Evolutionary conservation across 2,329 filamentous ascomycete species (phyloP).

Genomic region (Clonostachys chloroleuca): DNA sequence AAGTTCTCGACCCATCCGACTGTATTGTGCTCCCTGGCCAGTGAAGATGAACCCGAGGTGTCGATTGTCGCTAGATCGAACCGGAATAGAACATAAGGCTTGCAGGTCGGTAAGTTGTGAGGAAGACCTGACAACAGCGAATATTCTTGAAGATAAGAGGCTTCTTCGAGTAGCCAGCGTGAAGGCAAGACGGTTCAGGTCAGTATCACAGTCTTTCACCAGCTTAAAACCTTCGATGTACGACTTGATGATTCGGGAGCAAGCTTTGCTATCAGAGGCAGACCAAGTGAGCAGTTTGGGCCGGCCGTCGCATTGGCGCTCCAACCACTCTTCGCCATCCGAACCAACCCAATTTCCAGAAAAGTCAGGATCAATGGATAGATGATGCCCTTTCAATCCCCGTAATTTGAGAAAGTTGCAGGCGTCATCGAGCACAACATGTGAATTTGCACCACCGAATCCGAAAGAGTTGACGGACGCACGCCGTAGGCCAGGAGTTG

Average conservation of each 20-base stretch:
- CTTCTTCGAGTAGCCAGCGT: slow-evolving; percentile 39
- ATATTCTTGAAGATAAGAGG: slow-evolving; percentile 32
- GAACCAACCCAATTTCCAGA: background rate
- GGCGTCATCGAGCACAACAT: slow-evolving; percentile 14
- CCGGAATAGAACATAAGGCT: slow-evolving; percentile 15
- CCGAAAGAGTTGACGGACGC: slow-evolving; percentile 26
- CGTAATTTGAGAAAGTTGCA: slow-evolving; percentile 1
- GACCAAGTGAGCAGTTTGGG: background rate
- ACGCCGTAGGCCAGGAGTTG: slow-evolving; percentile 29
- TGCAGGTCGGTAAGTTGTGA: slow-evolving; percentile 17
- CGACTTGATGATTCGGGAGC: background rate
- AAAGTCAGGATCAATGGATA: background rate
- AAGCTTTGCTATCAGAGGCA: background rate
- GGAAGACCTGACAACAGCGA: slow-evolving; percentile 22
- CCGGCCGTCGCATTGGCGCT: background rate
- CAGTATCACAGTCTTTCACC: slow-evolving; percentile 1
- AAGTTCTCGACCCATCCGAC: slow-evolving; percentile 9
- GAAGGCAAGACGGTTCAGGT: slow-evolving; percentile 20
- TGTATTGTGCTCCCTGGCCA: slow-evolving; percentile 15
- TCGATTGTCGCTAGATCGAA: slow-evolving; percentile 15
- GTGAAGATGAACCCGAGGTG: slow-evolving; percentile 21
- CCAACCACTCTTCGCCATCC: background rate
- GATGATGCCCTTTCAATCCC: slow-evolving; percentile 17
- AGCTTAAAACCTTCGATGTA: background rate
- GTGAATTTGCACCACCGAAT: slow-evolving; percentile 25